These are phyloP conservation scores for Thalassiosira mediterranea DNA, from an alignment of 352 stramenopile genomes.

Conservation along the genomic window DNA sequence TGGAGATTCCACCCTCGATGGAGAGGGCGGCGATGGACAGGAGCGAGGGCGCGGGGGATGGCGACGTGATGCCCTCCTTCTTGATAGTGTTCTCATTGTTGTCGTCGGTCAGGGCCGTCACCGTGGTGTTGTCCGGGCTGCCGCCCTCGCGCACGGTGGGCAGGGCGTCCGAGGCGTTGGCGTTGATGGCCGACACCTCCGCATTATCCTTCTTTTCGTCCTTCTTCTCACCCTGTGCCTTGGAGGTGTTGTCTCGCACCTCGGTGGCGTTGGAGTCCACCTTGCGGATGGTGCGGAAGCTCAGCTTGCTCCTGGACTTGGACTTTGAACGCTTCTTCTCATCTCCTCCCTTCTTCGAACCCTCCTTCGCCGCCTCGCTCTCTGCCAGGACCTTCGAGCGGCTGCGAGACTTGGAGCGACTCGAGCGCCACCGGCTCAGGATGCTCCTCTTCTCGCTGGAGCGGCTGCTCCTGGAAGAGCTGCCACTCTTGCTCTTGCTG, in stretches of 20 bases:
- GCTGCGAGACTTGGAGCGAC: slow-evolving; percentile 5
- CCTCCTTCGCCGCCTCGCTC: background rate
- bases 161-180: slow-evolving; percentile 1
- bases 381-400: background rate
- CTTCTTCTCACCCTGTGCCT: background rate
- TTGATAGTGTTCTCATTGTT: background rate
- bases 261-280: slow-evolving; percentile 47
- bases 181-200: background rate
- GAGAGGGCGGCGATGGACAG: too few species aligned
- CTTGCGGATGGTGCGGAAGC: slow-evolving; percentile 24
- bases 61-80: too few species aligned
- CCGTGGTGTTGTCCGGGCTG: background rate
- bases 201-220: slow-evolving; percentile 3
- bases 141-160: slow-evolving; percentile 29
- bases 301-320: background rate
- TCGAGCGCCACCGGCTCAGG: slow-evolving; percentile 21
- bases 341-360: slow-evolving; percentile 6
- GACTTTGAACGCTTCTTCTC: slow-evolving; percentile 6
- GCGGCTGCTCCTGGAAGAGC: background rate
- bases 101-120: background rate
- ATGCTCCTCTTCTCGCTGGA: slow-evolving; percentile 15
- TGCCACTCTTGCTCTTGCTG: background rate
- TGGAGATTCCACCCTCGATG: slow-evolving; percentile 12
- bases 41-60: too few species aligned
- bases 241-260: slow-evolving; percentile 41